Base-by-base conservation (phyloP, 2,329 filamentous ascomycete species). In the Trichoderma guizhouense region DNA sequence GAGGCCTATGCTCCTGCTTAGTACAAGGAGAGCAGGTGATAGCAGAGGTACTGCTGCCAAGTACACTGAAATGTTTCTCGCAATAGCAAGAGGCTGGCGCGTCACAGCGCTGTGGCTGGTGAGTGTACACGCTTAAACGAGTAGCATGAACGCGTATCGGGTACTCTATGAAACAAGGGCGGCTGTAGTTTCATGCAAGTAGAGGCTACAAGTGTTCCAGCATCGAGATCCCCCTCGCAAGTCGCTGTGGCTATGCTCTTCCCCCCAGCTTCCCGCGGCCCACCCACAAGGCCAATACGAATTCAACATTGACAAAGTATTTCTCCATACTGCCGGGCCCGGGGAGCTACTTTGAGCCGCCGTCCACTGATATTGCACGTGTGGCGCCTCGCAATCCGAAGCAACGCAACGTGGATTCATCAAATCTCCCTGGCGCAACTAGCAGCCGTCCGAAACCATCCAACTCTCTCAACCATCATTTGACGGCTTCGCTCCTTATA, bases 361-460 rank as follows among this genome's bases (percentile, higher is more conserved):
- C 26, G 7, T 68, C 47, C 64, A 55, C 32, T 55, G 12, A 58
- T 36, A 18, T 28, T 24, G 34, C 53, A 69, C 70, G 64, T 69
- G 70, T 72, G 70, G 70, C 70, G 30, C 61, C 55, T 62, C 21
- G 43, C 57, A 61, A 32, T 68, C 36, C 55, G 53, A 68, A 43
- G 57, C 65, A 65, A 72, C 70, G 70, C 65, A 65, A 72, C 70
- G 70, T 72, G 70, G 70, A 72, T 72, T 69, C 63, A 60, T 69
- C 36, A 62, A 71, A 63, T 51, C 57, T 62, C 67, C 67, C 67
- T 69, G 57, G 21, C 66, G 66, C 66, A 60, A 60, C 28, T 18
- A 47, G 32, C 43, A 47, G 32, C 43, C 32, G 55, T 43, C 69
- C 69, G 63, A 72, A 60, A 51, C 69, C 61, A 66, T 61, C 32